Percentiles rank a stretch among this genome's conserved stretches.
These are phyloP conservation scores for Nicotiana undulata DNA, from an alignment of 257 asterid species.

Conservation along the genomic window DNA sequence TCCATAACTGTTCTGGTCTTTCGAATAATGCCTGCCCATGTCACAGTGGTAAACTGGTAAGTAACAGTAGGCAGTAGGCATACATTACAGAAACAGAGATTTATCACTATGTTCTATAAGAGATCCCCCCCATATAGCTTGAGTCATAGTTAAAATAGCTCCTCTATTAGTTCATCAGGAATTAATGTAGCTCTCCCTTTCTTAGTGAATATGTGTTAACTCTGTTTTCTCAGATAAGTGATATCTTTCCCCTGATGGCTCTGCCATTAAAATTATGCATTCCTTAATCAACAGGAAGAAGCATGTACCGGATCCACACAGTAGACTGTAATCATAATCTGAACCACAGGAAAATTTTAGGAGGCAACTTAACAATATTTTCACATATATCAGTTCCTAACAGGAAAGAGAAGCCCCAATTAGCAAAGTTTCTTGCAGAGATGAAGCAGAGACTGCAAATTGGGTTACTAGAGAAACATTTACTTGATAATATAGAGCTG, in stretches of 20 bases:
- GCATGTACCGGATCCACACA: not conserved
- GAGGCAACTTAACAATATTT: not conserved
- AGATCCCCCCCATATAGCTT: not conserved
- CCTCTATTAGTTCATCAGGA: not conserved
- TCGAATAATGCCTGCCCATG: slow-evolving; percentile 72
- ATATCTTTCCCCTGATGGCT: not conserved
- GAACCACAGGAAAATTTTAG: not conserved
- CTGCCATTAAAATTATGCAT: not conserved
- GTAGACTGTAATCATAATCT: not conserved
- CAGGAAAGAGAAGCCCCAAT: slow-evolving; percentile 2
- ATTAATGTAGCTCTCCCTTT: not conserved
- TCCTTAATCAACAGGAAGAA: not conserved
- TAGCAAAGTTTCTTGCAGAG: not conserved
- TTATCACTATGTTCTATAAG: not conserved
- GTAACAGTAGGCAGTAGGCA: slow-evolving; percentile 5
- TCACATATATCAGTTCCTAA: not conserved
- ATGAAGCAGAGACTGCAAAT: not conserved
- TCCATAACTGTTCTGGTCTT: slow-evolving; percentile 99
- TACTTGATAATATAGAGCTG: not conserved
- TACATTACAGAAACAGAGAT: not conserved
- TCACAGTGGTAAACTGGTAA: slow-evolving; percentile 13
- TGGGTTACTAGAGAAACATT: not conserved
- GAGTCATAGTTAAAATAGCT: not conserved
- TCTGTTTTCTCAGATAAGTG: not conserved
- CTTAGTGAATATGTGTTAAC: not conserved